A percentile compares a stretch with the other conserved stretches of the same genome.
These are phyloP conservation scores for Trifolium subterraneum DNA, from an alignment of 306 rosid genomes.

Conservation along the genomic window DNA sequence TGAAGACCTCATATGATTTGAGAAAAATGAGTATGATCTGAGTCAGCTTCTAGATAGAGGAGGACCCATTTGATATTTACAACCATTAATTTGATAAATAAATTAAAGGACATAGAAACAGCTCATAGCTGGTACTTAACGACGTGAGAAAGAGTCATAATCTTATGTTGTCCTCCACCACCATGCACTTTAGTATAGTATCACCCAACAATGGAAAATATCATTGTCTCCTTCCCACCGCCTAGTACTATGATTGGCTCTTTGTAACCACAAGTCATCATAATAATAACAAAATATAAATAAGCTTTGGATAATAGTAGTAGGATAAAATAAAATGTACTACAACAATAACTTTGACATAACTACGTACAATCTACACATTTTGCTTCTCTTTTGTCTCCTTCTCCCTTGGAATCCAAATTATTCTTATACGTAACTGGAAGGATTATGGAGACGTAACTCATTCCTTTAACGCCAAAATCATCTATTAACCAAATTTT, in stretches of 20 bases:
- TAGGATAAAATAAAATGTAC: background rate
- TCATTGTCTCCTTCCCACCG: background rate
- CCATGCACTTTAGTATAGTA: background rate
- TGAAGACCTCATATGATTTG: background rate
- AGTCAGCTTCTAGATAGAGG: constrained; percentile 31
- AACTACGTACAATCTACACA: too few species aligned
- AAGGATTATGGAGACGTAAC: background rate
- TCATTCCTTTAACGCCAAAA: background rate
- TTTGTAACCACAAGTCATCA: background rate
- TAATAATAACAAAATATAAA: too few species aligned
- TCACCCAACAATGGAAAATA: background rate
- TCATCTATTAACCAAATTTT: background rate
- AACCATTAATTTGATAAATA: background rate
- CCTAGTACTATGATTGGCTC: background rate
- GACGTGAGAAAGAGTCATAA: background rate
- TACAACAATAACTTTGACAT: background rate
- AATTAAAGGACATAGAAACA: background rate
- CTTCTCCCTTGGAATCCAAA: background rate
- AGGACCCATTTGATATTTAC: background rate
- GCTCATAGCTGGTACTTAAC: background rate
- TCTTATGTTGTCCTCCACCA: background rate
- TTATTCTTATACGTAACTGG: background rate
- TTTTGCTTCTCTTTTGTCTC: background rate
- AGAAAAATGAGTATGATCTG: constrained; percentile 45
- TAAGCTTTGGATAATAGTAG: background rate